A percentile compares a stretch with the other conserved stretches of the same genome.
Conservation (phyloP, 1,284 basidiomycete genomes). For the Tylopilus sp. region DNA sequence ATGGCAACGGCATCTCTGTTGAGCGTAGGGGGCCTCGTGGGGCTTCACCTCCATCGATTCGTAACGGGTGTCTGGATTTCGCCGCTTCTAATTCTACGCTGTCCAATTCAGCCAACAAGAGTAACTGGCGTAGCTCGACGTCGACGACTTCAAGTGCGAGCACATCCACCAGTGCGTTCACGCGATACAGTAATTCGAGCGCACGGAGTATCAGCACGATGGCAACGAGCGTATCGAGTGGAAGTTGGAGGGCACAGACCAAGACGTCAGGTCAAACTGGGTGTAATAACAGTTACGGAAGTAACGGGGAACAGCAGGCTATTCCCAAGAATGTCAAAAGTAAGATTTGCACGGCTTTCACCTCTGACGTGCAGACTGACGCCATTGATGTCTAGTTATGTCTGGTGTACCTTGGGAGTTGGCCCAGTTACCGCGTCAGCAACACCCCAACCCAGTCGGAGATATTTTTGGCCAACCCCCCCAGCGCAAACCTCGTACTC, state of each 20-base stretch:
- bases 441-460: conserved; percentile 56
- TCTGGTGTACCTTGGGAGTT: conserved; percentile 73
- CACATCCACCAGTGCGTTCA: conserved; percentile 69
- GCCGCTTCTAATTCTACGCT: conserved; percentile 15
- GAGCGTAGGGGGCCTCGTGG: conserved; percentile 27
- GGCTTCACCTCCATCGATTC: conserved; percentile 40
- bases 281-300: conserved; percentile 16
- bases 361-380: conserved; percentile 5
- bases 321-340: conserved; percentile 77
- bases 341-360: conserved; percentile 41
- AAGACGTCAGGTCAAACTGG: conserved; percentile 23
- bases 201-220: conserved; percentile 69
- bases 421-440: conserved; percentile 61
- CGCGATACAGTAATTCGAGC: conserved; percentile 75
- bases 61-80: conserved; percentile 44
- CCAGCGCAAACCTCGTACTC: conserved; percentile 59
- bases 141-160: conserved; percentile 64
- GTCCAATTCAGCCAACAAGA: conserved; percentile 34
- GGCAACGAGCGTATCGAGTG: conserved; percentile 70
- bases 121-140: conserved; percentile 75
- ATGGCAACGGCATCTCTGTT: conserved; percentile 8
- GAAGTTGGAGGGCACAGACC: conserved; percentile 53
- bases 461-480: conserved; percentile 64
- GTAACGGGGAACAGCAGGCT: conserved; percentile 32
- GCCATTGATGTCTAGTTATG: conserved; percentile 51